Evolutionary conservation across 2,329 filamentous ascomycete species (phyloP), one percentile per base, ranked within the genome.

Genomic region (Fusarium sp.): DNA sequence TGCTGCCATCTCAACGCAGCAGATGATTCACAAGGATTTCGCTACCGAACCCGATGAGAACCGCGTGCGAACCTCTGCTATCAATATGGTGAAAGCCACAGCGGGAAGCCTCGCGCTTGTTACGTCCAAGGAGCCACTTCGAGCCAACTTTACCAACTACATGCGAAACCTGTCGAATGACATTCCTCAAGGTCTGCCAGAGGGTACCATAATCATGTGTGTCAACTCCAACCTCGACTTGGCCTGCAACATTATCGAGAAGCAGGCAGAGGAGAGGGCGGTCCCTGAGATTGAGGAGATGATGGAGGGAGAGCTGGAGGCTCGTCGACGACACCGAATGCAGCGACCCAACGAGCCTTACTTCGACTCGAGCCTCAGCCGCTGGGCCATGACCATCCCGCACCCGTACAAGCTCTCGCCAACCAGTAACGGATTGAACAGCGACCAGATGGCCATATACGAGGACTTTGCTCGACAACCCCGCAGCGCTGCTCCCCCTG

Each of bases 91-190:
- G 54, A 97, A 98, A 83, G 93, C 95, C 60, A 94, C 98, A 30
- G 96, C 97, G 27, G 97, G 97, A 43, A 98, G 95, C 79, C 88
- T 99, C 65, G 97, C 97, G 15, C 89, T 98, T 35, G 97, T 99
- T n/a, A 99, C 97, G 4, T 98, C 95, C 81, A 99, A 98, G 83
- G 97, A 99, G 82, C 97, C 97, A 17, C 87, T 99, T 17, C 92
- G 97, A 70, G 97, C 97, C 82, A 98, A 97, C 84, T 97, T 99
- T 83, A 97, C 94, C 63, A 99, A 98, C 84, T 97, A 98, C 80
- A 95, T 99, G 82, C 93, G 97, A 62, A 88, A 87, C 58, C 82
- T 92, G n/a, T 88, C 90, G 4, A 86, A 84, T 58, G 90, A 92
- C 40, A 89, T 97, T 40, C 91, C 94, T 63, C 93, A 94, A 63